phyloP scores from a whole-genome alignment of 2,329 filamentous ascomycete species.

The Falciphora oryzae region DNA sequence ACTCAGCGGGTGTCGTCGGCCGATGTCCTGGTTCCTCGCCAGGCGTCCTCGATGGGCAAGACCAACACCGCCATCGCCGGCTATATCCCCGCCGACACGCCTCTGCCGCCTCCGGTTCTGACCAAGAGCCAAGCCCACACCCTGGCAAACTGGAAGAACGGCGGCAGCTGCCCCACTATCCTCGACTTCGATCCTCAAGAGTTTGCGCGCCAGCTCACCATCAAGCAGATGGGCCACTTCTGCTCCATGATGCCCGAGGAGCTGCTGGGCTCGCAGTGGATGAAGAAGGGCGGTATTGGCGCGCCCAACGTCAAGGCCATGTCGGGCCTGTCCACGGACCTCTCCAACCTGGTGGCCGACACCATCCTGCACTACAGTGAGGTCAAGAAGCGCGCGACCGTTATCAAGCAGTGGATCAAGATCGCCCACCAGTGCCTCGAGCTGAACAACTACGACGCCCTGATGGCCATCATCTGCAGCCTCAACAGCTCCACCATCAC shows the following conservation, averaged over 20 bases:
- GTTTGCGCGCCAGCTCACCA: conserved; percentile 82
- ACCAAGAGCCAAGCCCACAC: conserved; percentile 70
- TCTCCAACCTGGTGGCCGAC: conserved; percentile 89
- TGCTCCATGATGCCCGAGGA: conserved; percentile 90
- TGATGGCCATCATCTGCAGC: conserved; percentile 96
- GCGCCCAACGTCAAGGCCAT: conserved; percentile 90
- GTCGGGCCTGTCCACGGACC: conserved; percentile 84
- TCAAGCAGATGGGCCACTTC: conserved; percentile 88
- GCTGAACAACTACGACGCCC: conserved; percentile 89
- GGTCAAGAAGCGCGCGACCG: conserved; percentile 80
- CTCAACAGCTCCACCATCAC: conserved; percentile 88
- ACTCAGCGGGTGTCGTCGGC: conserved; percentile 70
- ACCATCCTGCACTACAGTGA: conserved; percentile 86
- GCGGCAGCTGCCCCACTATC: conserved; percentile 65
- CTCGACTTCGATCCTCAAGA: conserved; percentile 90
- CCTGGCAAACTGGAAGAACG: conserved; percentile 65
- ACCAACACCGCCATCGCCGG: conserved; percentile 69
- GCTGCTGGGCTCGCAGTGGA: conserved; percentile 88
- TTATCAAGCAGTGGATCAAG: conserved; percentile 99
- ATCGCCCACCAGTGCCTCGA: conserved; percentile 80
- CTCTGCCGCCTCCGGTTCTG: conserved; percentile 63
- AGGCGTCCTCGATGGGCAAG: conserved; percentile 84
- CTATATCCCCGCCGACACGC: conserved; percentile 64
- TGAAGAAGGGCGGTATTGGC: conserved; percentile 72
- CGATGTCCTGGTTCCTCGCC: conserved; percentile 71